phyloP scores from a whole-genome alignment of 2,329 filamentous ascomycete species.

The Rhytidhysteron rufulum region DNA sequence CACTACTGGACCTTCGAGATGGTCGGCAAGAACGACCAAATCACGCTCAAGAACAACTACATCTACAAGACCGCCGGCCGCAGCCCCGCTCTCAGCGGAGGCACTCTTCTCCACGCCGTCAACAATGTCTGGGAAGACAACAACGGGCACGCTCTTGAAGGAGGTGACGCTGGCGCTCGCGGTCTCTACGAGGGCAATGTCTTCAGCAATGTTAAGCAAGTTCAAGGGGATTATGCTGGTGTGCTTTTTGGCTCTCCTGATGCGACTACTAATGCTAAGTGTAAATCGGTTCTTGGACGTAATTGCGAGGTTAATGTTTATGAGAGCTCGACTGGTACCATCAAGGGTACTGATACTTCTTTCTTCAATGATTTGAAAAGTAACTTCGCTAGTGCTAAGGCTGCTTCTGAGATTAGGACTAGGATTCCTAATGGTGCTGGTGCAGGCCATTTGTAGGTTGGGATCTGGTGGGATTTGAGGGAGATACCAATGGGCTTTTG shows the following conservation, averaged over 20 bases:
- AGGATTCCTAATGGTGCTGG: no score
- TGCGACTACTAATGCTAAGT: conserved; percentile 32
- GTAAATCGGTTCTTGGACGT: conserved; percentile 43
- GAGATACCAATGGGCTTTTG: no score
- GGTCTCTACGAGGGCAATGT: conserved; percentile 52
- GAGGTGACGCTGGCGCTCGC: conserved; percentile 17
- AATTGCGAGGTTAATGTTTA: conserved; percentile 28
- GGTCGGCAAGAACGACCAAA: conserved; percentile 52
- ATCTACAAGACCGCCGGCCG: conserved; percentile 57
- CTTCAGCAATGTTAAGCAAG: conserved; percentile 47
- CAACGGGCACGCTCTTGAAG: conserved; percentile 53
- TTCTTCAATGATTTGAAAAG: no score
- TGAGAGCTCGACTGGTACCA: background rate
- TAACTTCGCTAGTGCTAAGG: no score
- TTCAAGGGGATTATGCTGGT: conserved; percentile 33
- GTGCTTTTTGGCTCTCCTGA: conserved; percentile 33
- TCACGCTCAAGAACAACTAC: conserved; percentile 60
- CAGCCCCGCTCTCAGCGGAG: conserved; percentile 53
- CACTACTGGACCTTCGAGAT: conserved; percentile 61
- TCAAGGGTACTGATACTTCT: no score
- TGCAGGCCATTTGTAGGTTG: no score
- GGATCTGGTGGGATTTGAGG: no score
- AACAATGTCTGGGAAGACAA: conserved; percentile 56
- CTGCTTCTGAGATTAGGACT: no score
- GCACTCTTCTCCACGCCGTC: conserved; percentile 57